Evolutionary conservation across 331 rosid species (phyloP), one percentile per base, ranked within the genome.

Genomic region (Malus hybrid): DNA sequence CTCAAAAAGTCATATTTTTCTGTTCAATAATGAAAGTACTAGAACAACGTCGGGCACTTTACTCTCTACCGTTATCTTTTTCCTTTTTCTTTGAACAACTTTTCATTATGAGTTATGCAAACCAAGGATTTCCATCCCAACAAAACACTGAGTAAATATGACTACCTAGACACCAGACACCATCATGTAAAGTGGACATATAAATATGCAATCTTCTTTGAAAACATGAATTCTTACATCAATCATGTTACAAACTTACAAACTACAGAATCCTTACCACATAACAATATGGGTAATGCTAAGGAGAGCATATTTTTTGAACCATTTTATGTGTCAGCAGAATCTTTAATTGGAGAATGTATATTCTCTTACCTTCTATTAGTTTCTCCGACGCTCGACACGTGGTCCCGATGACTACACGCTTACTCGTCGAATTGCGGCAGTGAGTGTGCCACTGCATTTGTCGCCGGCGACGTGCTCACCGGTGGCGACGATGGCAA

Each of bases 91-190:
- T 42, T 84, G 14, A 62, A 72, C 77, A 63, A 42, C 46, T 42
- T 42, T 42, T 42, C 46, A 42, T 42, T 42, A 42, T 42, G 46
- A 42, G 13, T 42, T 42, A 42, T 3, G 46, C 4, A 39, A 39
- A 72, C 60, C 53, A 77, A n/a, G 44, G 72, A 82, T 53, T 77
- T 66, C 75, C 84, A 81, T 29, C 79, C 80, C 42, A 78, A 68
- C 69, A 76, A 52, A 79, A 66, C 72, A 80, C 62, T 70, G 66
- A 61, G 42, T 57, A 64, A 62, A 79, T 68, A 67, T 44, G 74
- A 81, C 29, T 61, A 74, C 70, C 74, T 3, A 30, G 32, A 30
- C 32, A 30, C 32, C 36, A n/a, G 75, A 20, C 71, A 63, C 52
- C 55, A 63, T 57, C 67, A 80, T 36, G 73, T 72, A 58, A 70